Evolutionary conservation across 2,329 filamentous ascomycete species (phyloP).

Genomic region (Triangularia verruculosa): DNA sequence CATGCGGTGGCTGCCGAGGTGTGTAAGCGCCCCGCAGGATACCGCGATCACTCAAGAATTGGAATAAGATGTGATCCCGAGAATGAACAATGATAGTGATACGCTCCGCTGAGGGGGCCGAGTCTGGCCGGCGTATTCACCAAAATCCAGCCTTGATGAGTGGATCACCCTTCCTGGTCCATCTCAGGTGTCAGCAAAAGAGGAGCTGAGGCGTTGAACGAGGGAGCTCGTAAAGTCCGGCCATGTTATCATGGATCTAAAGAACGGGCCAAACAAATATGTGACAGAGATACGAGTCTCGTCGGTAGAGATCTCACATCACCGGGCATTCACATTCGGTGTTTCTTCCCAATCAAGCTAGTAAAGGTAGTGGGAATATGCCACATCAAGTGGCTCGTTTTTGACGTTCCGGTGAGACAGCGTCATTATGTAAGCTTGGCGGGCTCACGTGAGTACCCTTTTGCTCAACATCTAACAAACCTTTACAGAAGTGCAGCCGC

Average conservation of each 20-base stretch:
- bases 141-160: not conserved
- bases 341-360: not conserved
- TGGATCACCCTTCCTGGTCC: not conserved
- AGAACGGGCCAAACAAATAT: not conserved
- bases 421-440: not conserved
- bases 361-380: not conserved
- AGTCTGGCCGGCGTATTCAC: not conserved
- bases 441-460: not conserved
- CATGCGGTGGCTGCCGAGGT: not conserved
- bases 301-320: not conserved
- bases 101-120: not conserved
- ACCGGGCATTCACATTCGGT: not conserved
- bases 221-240: not conserved
- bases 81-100: not conserved
- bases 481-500: not conserved
- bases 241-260: not conserved
- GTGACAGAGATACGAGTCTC: not conserved
- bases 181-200: not conserved
- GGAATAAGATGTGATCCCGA: conserved; percentile 4
- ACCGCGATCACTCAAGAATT: not conserved
- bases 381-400: not conserved
- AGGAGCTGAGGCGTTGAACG: not conserved
- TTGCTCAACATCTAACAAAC: not conserved
- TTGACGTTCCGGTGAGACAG: not conserved
- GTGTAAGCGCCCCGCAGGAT: not conserved